Evolutionary conservation across 2,329 filamentous ascomycete genomes (phyloP).

Genomic region (Diaporthe citrichinensis): DNA sequence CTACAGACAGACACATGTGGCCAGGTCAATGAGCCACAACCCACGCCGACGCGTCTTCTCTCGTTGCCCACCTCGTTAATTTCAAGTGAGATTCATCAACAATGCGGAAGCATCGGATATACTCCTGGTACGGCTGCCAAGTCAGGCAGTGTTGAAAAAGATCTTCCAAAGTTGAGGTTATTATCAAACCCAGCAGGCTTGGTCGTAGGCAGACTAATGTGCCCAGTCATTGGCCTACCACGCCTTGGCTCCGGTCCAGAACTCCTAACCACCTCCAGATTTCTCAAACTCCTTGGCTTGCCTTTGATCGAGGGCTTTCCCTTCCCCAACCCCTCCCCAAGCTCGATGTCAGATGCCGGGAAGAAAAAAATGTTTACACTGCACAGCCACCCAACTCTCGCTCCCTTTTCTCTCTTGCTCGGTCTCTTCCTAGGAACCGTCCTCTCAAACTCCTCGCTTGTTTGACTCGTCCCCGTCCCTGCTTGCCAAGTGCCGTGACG

Average conservation of each 20-base stretch:
- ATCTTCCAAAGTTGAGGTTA: neutral
- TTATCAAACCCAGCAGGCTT: constrained; percentile 14
- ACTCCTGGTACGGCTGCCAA: neutral
- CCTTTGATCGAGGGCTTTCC: constrained; percentile 5
- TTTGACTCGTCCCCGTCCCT: constrained; percentile 21
- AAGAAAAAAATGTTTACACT: constrained; percentile 13
- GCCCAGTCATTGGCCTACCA: constrained; percentile 6
- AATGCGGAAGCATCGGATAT: constrained; percentile 10
- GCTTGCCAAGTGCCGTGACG: constrained; percentile 24
- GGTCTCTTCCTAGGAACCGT: neutral
- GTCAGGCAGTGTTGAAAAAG: constrained; percentile 15
- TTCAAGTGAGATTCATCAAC: constrained; percentile 20
- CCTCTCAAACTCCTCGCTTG: constrained; percentile 28
- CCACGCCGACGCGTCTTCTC: neutral
- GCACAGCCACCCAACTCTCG: constrained; percentile 25
- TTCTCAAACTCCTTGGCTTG: constrained; percentile 29
- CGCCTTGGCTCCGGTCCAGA: constrained; percentile 22
- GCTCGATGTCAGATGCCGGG: constrained; percentile 4
- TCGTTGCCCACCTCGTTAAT: constrained; percentile 23
- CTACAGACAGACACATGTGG: neutral
- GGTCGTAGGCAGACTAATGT: constrained; percentile 7
- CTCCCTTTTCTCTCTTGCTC: neutral
- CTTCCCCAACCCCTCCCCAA: constrained; percentile 16
- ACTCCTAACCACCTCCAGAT: constrained; percentile 4
- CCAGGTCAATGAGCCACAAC: constrained; percentile 25